Conservation (phyloP, 2,329 filamentous ascomycete species). For the Colletotrichum caudatum region DNA sequence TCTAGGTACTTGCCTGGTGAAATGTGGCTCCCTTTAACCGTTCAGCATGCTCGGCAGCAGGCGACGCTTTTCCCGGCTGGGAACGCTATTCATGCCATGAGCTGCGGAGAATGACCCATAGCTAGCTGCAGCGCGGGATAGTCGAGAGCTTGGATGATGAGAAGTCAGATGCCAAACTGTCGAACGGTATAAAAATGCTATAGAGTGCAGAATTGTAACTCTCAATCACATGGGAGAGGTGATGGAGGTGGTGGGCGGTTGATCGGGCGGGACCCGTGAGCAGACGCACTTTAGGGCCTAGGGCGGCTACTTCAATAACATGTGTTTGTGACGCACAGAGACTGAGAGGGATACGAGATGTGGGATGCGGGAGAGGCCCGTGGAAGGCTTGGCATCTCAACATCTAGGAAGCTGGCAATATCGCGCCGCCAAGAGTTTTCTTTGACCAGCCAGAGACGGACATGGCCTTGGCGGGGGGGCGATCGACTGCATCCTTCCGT, state of each 20-base stretch:
- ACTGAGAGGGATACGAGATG: conserved; percentile 14
- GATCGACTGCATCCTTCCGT: not conserved
- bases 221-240: conserved; percentile 21
- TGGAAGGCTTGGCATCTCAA: conserved; percentile 21
- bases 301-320: conserved; percentile 7
- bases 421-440: conserved; percentile 14
- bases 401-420: not conserved
- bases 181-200: not conserved
- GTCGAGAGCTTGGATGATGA: conserved; percentile 24
- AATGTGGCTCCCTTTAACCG: conserved; percentile 1
- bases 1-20: not conserved
- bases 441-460: not conserved
- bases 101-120: not conserved
- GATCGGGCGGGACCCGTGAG: conserved; percentile 15
- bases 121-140: conserved; percentile 11
- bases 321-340: conserved; percentile 7
- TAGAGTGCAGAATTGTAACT: conserved; percentile 1
- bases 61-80: conserved; percentile 5
- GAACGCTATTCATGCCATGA: not conserved
- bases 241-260: not conserved
- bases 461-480: not conserved
- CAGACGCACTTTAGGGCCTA: not conserved
- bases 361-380: not conserved
- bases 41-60: conserved; percentile 7
- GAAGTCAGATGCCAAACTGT: not conserved